Evolutionary conservation across 441 rosid species (phyloP).

Genomic region (Arabidopsis hybrid): DNA sequence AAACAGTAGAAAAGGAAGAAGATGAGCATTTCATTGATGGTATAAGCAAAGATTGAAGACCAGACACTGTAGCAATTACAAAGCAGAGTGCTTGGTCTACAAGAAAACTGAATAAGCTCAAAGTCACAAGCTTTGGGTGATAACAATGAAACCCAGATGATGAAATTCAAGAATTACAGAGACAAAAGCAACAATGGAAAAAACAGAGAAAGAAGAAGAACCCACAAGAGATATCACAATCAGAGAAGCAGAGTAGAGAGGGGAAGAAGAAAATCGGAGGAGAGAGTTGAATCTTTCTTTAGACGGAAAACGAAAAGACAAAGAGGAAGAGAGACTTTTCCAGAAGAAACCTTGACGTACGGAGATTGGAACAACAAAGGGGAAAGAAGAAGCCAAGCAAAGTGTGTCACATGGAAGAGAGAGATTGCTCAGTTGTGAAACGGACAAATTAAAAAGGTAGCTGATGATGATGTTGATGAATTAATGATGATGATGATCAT

Average conservation of each 20-base stretch:
- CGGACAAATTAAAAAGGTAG: slow-evolving; percentile 68
- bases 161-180: slow-evolving; percentile 9
- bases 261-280: slow-evolving; percentile 34
- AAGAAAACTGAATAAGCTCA: slow-evolving; percentile 18
- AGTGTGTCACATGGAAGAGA: slow-evolving; percentile 45
- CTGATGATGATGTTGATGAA: slow-evolving; percentile 43
- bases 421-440: slow-evolving; percentile 58
- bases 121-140: slow-evolving; percentile 27
- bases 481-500: slow-evolving; percentile 35
- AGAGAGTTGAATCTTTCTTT: slow-evolving; percentile 25
- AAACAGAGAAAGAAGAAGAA: slow-evolving; percentile 9
- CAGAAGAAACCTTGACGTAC: slow-evolving; percentile 46
- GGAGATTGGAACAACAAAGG: slow-evolving; percentile 38
- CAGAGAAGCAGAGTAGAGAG: slow-evolving; percentile 25
- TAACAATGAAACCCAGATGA: slow-evolving; percentile 27
- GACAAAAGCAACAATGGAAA: background rate
- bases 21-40: no score
- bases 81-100: slow-evolving; percentile 33
- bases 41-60: background rate
- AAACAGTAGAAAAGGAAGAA: background rate
- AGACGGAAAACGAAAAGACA: slow-evolving; percentile 40
- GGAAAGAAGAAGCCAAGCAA: slow-evolving; percentile 43
- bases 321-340: slow-evolving; percentile 36
- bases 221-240: slow-evolving; percentile 36
- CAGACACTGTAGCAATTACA: slow-evolving; percentile 20